Evolutionary conservation across 495 filamentous ascomycete species (phyloP).

Genomic region (Penicillium alfredii): DNA sequence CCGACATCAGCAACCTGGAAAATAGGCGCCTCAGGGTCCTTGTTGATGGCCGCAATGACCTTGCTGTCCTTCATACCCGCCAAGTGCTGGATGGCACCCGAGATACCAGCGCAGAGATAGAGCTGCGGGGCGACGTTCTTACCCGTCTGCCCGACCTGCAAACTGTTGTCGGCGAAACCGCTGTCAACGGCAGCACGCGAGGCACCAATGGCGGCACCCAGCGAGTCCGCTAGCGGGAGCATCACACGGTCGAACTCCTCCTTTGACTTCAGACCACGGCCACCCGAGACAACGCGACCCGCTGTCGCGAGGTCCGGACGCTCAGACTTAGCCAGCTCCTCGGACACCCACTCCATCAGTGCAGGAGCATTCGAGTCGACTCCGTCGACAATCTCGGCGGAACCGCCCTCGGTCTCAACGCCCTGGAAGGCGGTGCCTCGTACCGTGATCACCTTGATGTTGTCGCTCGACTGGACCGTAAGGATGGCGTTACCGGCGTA

Average conservation of each 20-base stretch:
- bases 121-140: conserved; percentile 97
- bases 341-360: conserved; percentile 82
- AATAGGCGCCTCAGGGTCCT: conserved; percentile 93
- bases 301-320: conserved; percentile 93
- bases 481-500: conserved; percentile 97
- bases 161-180: conserved; percentile 97
- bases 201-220: conserved; percentile 91
- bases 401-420: conserved; percentile 44
- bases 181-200: conserved; percentile 94
- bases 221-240: conserved; percentile 79
- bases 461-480: conserved; percentile 87
- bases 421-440: conserved; percentile 81
- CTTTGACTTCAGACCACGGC: conserved; percentile 92
- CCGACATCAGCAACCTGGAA: conserved; percentile 98
- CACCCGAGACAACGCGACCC: conserved; percentile 83
- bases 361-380: conserved; percentile 56
- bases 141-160: conserved; percentile 96
- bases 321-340: conserved; percentile 87
- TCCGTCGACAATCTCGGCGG: conserved; percentile 43
- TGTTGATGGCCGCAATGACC: conserved; percentile 98
- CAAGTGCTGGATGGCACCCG: conserved; percentile 94
- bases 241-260: conserved; percentile 93
- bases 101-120: conserved; percentile 93
- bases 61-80: conserved; percentile 99
- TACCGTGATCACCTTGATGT: conserved; percentile 84